Evolutionary conservation across 2,329 filamentous ascomycete species (phyloP).

Genomic region (Fusarium burgessii): DNA sequence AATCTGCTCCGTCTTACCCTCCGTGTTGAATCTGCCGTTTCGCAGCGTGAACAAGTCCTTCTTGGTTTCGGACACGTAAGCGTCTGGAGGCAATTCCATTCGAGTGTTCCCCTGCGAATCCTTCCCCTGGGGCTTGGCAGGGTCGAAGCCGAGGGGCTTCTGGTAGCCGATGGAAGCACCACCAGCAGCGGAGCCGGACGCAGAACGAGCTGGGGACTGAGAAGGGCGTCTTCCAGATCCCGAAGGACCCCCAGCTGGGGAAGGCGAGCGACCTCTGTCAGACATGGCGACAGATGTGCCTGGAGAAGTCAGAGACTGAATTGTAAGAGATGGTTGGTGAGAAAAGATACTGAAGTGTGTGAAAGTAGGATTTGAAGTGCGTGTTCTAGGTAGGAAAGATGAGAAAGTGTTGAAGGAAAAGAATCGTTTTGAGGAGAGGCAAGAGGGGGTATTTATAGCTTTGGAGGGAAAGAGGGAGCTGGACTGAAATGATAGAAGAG

Average conservation of each 20-base stretch:
- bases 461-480: neutral
- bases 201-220: slow-evolving; percentile 38
- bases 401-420: neutral
- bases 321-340: neutral
- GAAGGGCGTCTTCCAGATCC: slow-evolving; percentile 32
- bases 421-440: neutral
- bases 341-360: slow-evolving; percentile 3
- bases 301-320: slow-evolving; percentile 11
- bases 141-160: slow-evolving; percentile 57
- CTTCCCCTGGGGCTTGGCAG: slow-evolving; percentile 52
- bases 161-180: slow-evolving; percentile 40
- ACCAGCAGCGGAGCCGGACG: slow-evolving; percentile 31
- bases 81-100: slow-evolving; percentile 70
- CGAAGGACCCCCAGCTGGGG: slow-evolving; percentile 35
- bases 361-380: neutral
- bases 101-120: slow-evolving; percentile 57
- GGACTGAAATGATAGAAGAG: neutral
- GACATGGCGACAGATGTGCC: slow-evolving; percentile 47
- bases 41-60: slow-evolving; percentile 53
- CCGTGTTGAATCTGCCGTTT: slow-evolving; percentile 62
- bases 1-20: slow-evolving; percentile 66
- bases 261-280: slow-evolving; percentile 49
- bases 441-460: slow-evolving; percentile 1
- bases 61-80: slow-evolving; percentile 56
- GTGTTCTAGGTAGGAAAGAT: neutral